Percentiles rank a stretch among this genome's conserved stretches.
Conservation (phyloP, 2,329 filamentous ascomycete genomes). For the Hypoxylon sp. region DNA sequence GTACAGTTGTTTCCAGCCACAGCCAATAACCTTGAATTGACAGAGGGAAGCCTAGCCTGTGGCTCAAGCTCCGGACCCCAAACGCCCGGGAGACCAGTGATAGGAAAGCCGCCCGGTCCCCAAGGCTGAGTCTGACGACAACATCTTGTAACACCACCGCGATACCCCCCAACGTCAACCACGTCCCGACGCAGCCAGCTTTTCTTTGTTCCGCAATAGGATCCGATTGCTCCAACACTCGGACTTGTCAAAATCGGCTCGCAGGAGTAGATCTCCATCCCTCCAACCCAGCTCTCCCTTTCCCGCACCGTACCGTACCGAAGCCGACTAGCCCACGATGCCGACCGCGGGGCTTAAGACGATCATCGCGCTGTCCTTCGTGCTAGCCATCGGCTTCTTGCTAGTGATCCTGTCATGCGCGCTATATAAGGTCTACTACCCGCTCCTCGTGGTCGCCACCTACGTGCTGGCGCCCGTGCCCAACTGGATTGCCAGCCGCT, state of each 20-base stretch:
- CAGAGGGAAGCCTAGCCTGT: constrained; percentile 29
- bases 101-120: constrained; percentile 24
- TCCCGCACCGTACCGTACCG: not conserved
- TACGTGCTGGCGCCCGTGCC: constrained; percentile 94
- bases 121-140: constrained; percentile 49
- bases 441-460: constrained; percentile 94
- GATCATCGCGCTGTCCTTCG: constrained; percentile 98
- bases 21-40: constrained; percentile 5
- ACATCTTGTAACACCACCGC: constrained; percentile 38
- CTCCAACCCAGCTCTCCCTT: not conserved
- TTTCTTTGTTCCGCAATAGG: constrained; percentile 14
- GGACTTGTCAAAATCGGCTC: not conserved
- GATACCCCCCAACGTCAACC: constrained; percentile 19
- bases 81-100: constrained; percentile 13
- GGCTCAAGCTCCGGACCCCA: constrained; percentile 47
- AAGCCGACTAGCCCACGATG: constrained; percentile 60
- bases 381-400: constrained; percentile 98
- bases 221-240: not conserved
- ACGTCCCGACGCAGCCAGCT: constrained; percentile 19
- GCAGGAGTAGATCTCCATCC: constrained; percentile 5
- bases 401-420: constrained; percentile 98
- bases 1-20: constrained; percentile 34
- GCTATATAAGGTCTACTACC: constrained; percentile 94
- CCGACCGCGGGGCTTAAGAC: constrained; percentile 94
- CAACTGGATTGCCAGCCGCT: constrained; percentile 95